These are phyloP conservation scores for Aspergillus flavus DNA, from an alignment of 2,329 filamentous ascomycete genomes.

Conservation along the genomic window DNA sequence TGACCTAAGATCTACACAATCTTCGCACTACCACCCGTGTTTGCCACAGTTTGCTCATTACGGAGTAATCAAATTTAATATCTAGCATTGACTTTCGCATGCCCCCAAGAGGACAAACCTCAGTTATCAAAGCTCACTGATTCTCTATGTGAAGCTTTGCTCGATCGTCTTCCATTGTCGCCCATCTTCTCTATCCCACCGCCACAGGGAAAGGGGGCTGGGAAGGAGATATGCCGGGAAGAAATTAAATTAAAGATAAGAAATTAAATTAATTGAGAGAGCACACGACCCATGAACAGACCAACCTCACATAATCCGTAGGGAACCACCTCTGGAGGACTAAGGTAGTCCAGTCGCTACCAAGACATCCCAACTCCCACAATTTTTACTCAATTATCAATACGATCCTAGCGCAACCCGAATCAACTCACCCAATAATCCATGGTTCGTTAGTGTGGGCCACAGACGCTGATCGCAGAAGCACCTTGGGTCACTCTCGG, in stretches of 20 bases:
- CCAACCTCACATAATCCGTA: background rate
- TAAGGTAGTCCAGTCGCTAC: background rate
- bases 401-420: conserved; percentile 1
- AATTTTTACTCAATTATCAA: background rate
- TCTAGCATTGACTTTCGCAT: no score
- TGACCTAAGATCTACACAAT: background rate
- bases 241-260: background rate
- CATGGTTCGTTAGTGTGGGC: background rate
- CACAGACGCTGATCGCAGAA: background rate
- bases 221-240: background rate
- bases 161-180: background rate
- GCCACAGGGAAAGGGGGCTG: background rate
- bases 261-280: background rate
- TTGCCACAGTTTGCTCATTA: background rate
- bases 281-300: background rate
- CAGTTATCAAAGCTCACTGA: background rate
- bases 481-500: background rate
- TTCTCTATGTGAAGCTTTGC: background rate
- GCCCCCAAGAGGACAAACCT: background rate
- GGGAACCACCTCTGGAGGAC: background rate
- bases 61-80: background rate
- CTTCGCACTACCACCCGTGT: background rate
- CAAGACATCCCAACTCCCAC: background rate
- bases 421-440: background rate
- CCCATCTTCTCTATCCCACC: background rate